Percentiles rank a stretch among this genome's conserved stretches.
Evolutionary conservation across 495 filamentous ascomycete species (phyloP).

Genomic region (Alectoria sarmentosa): DNA sequence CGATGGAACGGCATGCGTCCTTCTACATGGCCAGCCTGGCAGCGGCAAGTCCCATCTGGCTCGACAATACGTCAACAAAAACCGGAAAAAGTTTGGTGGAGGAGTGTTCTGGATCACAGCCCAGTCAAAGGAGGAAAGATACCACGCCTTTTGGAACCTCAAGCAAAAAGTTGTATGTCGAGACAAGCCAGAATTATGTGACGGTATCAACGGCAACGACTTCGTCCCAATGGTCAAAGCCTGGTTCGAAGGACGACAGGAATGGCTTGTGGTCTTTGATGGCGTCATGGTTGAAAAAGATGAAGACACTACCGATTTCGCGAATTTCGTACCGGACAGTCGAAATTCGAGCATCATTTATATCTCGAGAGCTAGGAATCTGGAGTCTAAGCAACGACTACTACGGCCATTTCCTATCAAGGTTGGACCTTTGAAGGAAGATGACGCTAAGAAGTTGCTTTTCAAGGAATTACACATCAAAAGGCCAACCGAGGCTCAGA

Average conservation of each 20-base stretch:
- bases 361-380: conserved; percentile 61
- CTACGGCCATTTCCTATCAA: conserved; percentile 69
- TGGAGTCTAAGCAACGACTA: conserved; percentile 60
- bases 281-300: conserved; percentile 60
- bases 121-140: conserved; percentile 54
- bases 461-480: conserved; percentile 49
- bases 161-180: conserved; percentile 46
- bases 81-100: conserved; percentile 58
- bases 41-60: conserved; percentile 79
- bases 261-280: conserved; percentile 73
- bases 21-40: conserved; percentile 68
- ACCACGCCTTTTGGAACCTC: conserved; percentile 68
- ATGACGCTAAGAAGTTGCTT: conserved; percentile 52
- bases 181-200: conserved; percentile 35
- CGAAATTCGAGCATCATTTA: conserved; percentile 66
- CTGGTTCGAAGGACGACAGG: conserved; percentile 63
- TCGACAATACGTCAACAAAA: conserved; percentile 67
- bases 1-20: conserved; percentile 58
- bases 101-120: conserved; percentile 78
- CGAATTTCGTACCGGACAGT: conserved; percentile 63
- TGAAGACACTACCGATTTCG: conserved; percentile 49
- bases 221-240: conserved; percentile 55
- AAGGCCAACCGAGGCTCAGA: conserved; percentile 48
- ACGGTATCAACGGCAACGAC: conserved; percentile 15
- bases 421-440: conserved; percentile 51